A percentile compares a stretch with the other conserved stretches of the same genome.
phyloP scores from a whole-genome alignment of 495 filamentous ascomycete genomes.

The Lasiosphaeria hispida region DNA sequence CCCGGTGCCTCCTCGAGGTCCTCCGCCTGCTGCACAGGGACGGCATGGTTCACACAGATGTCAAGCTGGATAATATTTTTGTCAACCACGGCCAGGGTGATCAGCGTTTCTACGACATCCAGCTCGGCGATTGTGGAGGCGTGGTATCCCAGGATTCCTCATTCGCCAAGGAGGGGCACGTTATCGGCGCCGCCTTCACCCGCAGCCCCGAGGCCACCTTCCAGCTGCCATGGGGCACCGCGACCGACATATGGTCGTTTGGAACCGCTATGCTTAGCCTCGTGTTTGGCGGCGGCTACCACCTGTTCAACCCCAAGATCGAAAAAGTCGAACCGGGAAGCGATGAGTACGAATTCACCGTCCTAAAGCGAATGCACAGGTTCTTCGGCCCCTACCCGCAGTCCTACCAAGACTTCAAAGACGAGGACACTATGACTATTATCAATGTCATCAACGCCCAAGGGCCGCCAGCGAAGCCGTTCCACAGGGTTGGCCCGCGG shows the following conservation, averaged over 20 bases:
- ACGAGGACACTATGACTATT: slow-evolving; percentile 19
- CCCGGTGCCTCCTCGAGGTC: slow-evolving; percentile 38
- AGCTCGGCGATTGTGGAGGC: slow-evolving; percentile 41
- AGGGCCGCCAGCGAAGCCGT: slow-evolving; percentile 21
- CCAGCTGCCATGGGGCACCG: slow-evolving; percentile 34
- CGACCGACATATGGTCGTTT: slow-evolving; percentile 49
- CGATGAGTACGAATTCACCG: slow-evolving; percentile 42
- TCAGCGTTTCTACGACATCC: slow-evolving; percentile 36
- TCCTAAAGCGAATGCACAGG: slow-evolving; percentile 38
- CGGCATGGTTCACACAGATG: slow-evolving; percentile 44
- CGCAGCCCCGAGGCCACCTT: slow-evolving; percentile 41
- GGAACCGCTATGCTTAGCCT: slow-evolving; percentile 41
- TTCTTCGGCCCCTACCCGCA: slow-evolving; percentile 46
- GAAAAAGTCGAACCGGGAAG: slow-evolving; percentile 31
- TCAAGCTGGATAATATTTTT: slow-evolving; percentile 43
- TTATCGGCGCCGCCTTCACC: slow-evolving; percentile 38
- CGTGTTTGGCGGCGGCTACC: slow-evolving; percentile 39
- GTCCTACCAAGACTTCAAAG: slow-evolving; percentile 33
- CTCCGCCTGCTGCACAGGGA: slow-evolving; percentile 40
- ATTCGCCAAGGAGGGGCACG: slow-evolving; percentile 37
- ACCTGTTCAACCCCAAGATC: slow-evolving; percentile 42
- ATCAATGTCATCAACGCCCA: slow-evolving; percentile 24
- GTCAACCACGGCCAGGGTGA: slow-evolving; percentile 35
- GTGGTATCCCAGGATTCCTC: slow-evolving; percentile 34
- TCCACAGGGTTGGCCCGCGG: slow-evolving; percentile 7